A percentile compares a stretch with the other conserved stretches of the same genome.
These are phyloP conservation scores for Xylaria telfairii DNA, from an alignment of 495 filamentous ascomycete species.

Conservation along the genomic window DNA sequence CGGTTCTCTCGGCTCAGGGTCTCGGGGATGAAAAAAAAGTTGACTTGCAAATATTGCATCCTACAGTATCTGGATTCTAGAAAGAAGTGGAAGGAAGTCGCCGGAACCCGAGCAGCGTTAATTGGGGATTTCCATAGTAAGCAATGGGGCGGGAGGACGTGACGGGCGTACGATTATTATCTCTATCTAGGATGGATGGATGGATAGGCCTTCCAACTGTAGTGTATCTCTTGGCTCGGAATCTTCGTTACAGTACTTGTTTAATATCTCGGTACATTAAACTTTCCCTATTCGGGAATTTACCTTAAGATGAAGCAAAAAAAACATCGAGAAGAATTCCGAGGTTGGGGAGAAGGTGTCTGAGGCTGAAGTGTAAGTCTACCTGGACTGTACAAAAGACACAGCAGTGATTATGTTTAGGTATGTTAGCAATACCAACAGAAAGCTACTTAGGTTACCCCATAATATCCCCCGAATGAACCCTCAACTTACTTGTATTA, in stretches of 20 bases:
- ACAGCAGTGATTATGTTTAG: neutral
- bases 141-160: neutral
- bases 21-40: neutral
- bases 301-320: neutral
- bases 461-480: neutral
- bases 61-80: constrained; percentile 9
- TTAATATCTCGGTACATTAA: neutral
- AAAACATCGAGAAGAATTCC: neutral
- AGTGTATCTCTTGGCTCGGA: constrained; percentile 8
- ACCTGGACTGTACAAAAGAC: neutral
- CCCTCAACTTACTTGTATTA: neutral
- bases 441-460: neutral
- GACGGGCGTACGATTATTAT: neutral
- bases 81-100: constrained; percentile 1
- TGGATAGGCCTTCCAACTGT: neutral
- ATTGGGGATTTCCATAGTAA: constrained; percentile 20
- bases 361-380: neutral
- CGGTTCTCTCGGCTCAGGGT: neutral
- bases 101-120: constrained; percentile 5
- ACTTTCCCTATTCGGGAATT: constrained; percentile 17
- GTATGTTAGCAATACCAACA: neutral
- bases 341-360: neutral
- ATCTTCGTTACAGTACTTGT: too few species aligned
- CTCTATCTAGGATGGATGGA: neutral
- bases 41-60: too few species aligned